Conservation (phyloP, 176 grass and related monocot genomes). For the Paspalum vaginatum region DNA sequence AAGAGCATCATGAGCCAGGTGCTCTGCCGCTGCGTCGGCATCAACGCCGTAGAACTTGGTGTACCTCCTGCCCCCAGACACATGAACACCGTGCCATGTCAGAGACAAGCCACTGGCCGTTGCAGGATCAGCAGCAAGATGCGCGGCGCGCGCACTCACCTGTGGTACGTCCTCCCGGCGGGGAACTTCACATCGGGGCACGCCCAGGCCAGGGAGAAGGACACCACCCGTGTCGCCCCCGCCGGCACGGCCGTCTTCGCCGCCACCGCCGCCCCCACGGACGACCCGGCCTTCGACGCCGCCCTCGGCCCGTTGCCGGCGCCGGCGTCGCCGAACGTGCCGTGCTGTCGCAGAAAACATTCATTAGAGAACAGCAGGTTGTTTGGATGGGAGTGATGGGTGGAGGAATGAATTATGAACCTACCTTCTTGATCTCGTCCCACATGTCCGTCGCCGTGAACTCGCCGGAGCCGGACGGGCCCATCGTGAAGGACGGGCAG, state of each 20-base stretch:
- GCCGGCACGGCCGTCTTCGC: constrained; percentile 57
- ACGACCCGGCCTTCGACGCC: constrained; percentile 62
- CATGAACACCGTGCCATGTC: neutral
- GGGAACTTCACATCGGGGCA: constrained; percentile 87
- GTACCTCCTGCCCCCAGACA: constrained; percentile 58
- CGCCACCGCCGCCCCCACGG: constrained; percentile 82
- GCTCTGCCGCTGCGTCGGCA: constrained; percentile 57
- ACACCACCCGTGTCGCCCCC: constrained; percentile 53
- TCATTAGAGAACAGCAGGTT: neutral
- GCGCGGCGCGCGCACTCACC: constrained; percentile 40
- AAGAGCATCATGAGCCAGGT: constrained; percentile 71
- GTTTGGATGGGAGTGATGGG: neutral
- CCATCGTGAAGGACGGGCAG: constrained; percentile 72
- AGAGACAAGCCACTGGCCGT: neutral
- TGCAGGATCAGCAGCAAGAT: neutral
- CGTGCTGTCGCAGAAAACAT: constrained; percentile 49
- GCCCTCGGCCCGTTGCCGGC: constrained; percentile 19
- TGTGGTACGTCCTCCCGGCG: constrained; percentile 72
- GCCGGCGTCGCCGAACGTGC: constrained; percentile 55
- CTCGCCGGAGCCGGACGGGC: constrained; percentile 49
- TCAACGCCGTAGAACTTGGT: constrained; percentile 76
- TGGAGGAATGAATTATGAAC: neutral
- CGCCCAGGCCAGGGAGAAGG: constrained; percentile 86
- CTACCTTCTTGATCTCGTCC: constrained; percentile 71
- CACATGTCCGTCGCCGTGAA: constrained; percentile 77